Conservation (phyloP, 1,139 yeast genomes). For the Trichomonascaceae sp. region DNA sequence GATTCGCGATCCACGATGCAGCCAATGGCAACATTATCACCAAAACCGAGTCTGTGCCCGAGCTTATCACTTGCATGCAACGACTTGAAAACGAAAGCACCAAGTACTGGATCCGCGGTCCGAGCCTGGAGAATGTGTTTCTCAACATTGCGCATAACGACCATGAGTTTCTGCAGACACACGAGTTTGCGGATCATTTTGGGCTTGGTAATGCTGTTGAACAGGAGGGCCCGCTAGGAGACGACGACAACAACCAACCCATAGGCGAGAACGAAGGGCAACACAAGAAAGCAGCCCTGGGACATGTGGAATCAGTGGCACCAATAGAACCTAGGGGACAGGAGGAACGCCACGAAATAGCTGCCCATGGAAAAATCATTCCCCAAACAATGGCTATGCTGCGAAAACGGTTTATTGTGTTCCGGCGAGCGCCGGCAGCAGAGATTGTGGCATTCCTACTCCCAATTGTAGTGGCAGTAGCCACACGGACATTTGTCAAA, state of each 20-base stretch:
- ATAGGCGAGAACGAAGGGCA: not conserved
- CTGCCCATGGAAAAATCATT: not conserved
- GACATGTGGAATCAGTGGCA: too few species aligned
- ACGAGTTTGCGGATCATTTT: too few species aligned
- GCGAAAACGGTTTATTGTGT: slow-evolving; percentile 20
- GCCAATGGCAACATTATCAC: slow-evolving; percentile 18
- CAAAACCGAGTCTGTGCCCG: slow-evolving; percentile 11
- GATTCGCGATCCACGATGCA: slow-evolving; percentile 15
- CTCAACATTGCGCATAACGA: slow-evolving; percentile 22
- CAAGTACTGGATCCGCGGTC: slow-evolving; percentile 21
- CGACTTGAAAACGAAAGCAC: slow-evolving; percentile 13
- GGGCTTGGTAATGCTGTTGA: slow-evolving; percentile 9
- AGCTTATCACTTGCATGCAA: slow-evolving; percentile 13
- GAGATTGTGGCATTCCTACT: slow-evolving; percentile 18
- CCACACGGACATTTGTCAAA: slow-evolving; percentile 17
- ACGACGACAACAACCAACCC: not conserved
- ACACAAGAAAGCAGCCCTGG: not conserved
- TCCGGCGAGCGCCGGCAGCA: slow-evolving; percentile 20
- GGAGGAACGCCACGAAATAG: not conserved
- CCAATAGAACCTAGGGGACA: too few species aligned
- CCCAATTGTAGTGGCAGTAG: slow-evolving; percentile 23
- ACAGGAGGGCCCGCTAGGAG: slow-evolving; percentile 3
- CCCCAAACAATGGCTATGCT: slow-evolving; percentile 21
- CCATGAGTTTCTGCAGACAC: slow-evolving; percentile 9
- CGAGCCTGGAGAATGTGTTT: slow-evolving; percentile 26